Percentiles rank a stretch among this genome's conserved stretches.
These are phyloP conservation scores for Aureobasidium sp. DNA, from an alignment of 2,329 filamentous ascomycete genomes.

Conservation along the genomic window DNA sequence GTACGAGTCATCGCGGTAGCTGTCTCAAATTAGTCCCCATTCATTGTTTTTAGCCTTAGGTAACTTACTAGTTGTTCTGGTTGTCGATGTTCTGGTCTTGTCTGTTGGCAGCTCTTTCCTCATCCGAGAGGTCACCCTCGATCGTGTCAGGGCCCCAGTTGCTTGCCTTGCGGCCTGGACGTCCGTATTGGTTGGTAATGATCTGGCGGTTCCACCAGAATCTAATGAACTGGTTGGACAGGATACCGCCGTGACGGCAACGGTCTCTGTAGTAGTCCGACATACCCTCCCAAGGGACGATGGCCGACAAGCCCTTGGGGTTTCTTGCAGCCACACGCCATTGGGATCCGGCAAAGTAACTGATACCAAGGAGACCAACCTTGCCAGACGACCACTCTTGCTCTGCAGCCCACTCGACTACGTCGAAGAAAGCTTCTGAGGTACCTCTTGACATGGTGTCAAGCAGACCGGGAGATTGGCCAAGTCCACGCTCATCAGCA, in stretches of 20 bases:
- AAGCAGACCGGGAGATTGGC: conserved; percentile 44
- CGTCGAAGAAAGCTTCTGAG: conserved; percentile 23
- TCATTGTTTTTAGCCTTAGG: conserved; percentile 30
- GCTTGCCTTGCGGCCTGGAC: conserved; percentile 33
- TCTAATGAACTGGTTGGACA: conserved; percentile 38
- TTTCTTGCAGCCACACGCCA: conserved; percentile 47
- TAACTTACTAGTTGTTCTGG: conserved; percentile 21
- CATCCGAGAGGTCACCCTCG: conserved; percentile 49
- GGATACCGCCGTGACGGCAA: conserved; percentile 33
- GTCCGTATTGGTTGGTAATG: conserved; percentile 59
- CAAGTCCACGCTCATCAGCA: conserved; percentile 44
- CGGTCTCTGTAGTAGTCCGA: conserved; percentile 45
- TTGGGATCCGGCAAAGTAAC: conserved; percentile 47
- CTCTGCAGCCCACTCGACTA: conserved; percentile 19
- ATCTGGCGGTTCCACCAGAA: conserved; percentile 64
- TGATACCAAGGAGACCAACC: conserved; percentile 39
- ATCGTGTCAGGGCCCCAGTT: conserved; percentile 49
- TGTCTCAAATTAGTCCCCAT: conserved; percentile 28
- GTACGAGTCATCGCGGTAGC: conserved; percentile 53
- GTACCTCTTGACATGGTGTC: conserved; percentile 48
- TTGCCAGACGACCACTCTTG: conserved; percentile 21
- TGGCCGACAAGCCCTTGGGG: conserved; percentile 43
- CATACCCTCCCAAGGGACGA: conserved; percentile 51
- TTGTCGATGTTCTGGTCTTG: conserved; percentile 32
- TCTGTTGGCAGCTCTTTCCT: conserved; percentile 42